Evolutionary conservation across 257 asterid genomes (phyloP).

Genomic region (Mentha longifolia): DNA sequence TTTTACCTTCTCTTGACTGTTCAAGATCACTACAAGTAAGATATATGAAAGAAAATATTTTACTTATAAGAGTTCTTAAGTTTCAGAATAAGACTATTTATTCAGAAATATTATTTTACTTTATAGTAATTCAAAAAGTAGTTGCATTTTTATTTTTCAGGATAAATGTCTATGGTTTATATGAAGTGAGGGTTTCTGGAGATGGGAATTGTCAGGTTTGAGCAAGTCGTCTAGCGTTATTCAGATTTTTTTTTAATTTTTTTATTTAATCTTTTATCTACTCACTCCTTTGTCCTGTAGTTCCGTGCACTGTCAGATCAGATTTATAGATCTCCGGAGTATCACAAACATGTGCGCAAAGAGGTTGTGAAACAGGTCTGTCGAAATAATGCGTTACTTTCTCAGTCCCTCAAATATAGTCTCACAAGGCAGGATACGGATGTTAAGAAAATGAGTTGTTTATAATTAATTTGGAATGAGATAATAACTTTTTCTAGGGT

Average conservation of each 20-base stretch:
- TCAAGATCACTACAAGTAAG: not conserved
- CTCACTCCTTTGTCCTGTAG: slow-evolving; percentile 39
- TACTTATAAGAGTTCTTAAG: not conserved
- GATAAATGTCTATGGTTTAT: slow-evolving; percentile 58
- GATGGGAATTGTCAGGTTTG: slow-evolving; percentile 79
- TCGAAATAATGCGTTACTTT: not conserved
- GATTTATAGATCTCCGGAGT: slow-evolving; percentile 63
- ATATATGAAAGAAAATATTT: not conserved
- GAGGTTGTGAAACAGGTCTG: slow-evolving; percentile 76
- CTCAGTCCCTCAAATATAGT: too few species aligned
- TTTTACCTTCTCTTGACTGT: slow-evolving; percentile 13
- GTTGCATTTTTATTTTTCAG: slow-evolving; percentile 37
- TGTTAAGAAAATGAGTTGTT: too few species aligned
- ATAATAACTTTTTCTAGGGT: too few species aligned
- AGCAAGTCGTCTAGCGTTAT: slow-evolving; percentile 21
- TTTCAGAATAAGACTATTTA: not conserved
- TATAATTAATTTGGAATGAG: too few species aligned
- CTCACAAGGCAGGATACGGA: too few species aligned
- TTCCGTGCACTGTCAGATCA: slow-evolving; percentile 84
- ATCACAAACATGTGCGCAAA: slow-evolving; percentile 72
- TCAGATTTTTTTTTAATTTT: not conserved
- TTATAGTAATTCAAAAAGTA: slow-evolving; percentile 16
- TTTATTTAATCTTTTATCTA: not conserved
- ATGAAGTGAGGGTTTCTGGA: slow-evolving; percentile 66
- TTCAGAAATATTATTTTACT: slow-evolving; percentile 4